A percentile compares a stretch with the other conserved stretches of the same genome.
phyloP scores from a whole-genome alignment of 345 rosid genomes.

The Acer saccharum region DNA sequence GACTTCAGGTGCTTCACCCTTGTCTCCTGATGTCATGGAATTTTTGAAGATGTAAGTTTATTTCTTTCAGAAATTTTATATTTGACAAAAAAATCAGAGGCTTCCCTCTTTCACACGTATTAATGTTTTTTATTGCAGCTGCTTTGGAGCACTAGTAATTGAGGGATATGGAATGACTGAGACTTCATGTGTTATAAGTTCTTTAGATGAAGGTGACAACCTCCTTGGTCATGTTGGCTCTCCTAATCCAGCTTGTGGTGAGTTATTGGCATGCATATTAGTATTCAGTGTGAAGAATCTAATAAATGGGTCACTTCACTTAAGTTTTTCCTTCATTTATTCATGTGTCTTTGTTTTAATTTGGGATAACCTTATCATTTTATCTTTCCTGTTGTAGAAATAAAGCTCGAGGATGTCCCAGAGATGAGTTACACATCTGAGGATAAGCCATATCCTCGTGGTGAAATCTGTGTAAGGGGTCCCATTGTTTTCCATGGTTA shows the following conservation, averaged over 20 bases:
- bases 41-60: constrained; percentile 81
- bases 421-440: constrained; percentile 95
- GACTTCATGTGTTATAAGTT: constrained; percentile 61
- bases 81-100: constrained; percentile 7
- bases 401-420: constrained; percentile 95
- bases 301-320: background rate
- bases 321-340: constrained; percentile 5
- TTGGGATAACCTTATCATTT: background rate
- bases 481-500: constrained; percentile 84
- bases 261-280: constrained; percentile 29
- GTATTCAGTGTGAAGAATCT: background rate
- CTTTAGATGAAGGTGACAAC: constrained; percentile 63
- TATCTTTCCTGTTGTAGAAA: constrained; percentile 50
- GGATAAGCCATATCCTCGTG: constrained; percentile 88
- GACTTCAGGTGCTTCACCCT: constrained; percentile 91
- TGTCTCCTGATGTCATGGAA: constrained; percentile 95
- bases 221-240: constrained; percentile 90
- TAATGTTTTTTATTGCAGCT: constrained; percentile 45
- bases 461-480: constrained; percentile 98
- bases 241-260: constrained; percentile 95
- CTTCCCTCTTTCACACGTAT: background rate
- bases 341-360: constrained; percentile 10
- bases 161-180: constrained; percentile 91
- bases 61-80: constrained; percentile 16
- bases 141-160: constrained; percentile 69